These are phyloP conservation scores for Beta vulgaris DNA, from an alignment of 148 eudicot species.

Conservation along the genomic window DNA sequence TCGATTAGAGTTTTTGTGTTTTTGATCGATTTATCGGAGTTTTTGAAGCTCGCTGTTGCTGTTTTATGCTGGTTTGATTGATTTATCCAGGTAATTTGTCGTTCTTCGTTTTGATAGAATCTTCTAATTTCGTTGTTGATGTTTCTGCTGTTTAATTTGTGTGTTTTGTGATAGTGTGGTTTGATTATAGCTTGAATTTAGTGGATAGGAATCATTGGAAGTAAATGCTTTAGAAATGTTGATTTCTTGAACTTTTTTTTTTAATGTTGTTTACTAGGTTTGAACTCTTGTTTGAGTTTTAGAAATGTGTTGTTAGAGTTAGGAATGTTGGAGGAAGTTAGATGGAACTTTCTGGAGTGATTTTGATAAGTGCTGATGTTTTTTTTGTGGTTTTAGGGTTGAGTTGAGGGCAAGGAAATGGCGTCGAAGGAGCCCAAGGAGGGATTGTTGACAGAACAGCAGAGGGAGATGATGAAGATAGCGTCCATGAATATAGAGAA, in stretches of 20 bases:
- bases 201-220: too few species aligned
- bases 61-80: conserved; percentile 7
- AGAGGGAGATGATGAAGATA: conserved; percentile 75
- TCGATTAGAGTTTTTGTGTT: not conserved
- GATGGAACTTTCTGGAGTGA: not conserved
- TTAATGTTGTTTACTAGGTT: too few species aligned
- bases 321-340: not conserved
- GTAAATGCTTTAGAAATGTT: not conserved
- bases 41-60: not conserved
- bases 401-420: conserved; percentile 33
- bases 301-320: too few species aligned
- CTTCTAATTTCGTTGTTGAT: not conserved
- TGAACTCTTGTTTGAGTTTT: not conserved
- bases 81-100: conserved; percentile 10
- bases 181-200: too few species aligned
- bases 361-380: conserved; percentile 4
- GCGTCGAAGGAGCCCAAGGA: conserved; percentile 75
- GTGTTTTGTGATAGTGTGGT: not conserved
- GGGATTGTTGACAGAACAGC: conserved; percentile 90
- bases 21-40: not conserved
- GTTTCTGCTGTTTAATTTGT: not conserved
- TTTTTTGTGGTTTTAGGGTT: conserved; percentile 29
- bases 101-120: not conserved
- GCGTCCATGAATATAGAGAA: conserved; percentile 64
- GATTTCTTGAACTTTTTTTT: not conserved